phyloP scores from a whole-genome alignment of 306 rosid genomes.

The Cicer yamashitae region DNA sequence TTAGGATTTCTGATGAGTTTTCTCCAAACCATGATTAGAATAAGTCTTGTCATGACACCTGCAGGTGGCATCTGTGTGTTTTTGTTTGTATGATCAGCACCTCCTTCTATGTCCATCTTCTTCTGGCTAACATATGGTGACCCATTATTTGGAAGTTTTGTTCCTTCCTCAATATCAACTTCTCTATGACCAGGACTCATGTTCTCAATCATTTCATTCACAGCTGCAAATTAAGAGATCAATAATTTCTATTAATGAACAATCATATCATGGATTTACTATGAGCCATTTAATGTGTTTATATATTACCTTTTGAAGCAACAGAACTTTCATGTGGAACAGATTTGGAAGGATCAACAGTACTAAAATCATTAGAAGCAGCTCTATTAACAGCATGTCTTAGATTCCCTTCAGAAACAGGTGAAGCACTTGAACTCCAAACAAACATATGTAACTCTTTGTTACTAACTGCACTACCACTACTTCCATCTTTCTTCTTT shows the following conservation, averaged over 20 bases:
- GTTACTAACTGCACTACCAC: conserved; percentile 46
- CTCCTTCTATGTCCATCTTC: conserved; percentile 62
- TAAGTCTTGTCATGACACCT: conserved; percentile 87
- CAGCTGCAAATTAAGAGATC: conserved; percentile 37
- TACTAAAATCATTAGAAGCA: conserved; percentile 62
- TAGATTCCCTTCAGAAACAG: conserved; percentile 80
- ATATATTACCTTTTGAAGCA: conserved; percentile 61
- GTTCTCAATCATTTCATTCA: conserved; percentile 59
- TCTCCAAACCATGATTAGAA: conserved; percentile 92
- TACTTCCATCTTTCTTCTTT: conserved; percentile 60
- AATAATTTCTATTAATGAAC: too few species aligned
- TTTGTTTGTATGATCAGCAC: conserved; percentile 43
- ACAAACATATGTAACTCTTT: conserved; percentile 94
- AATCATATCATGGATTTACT: too few species aligned
- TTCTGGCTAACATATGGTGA: conserved; percentile 71
- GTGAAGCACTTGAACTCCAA: conserved; percentile 90
- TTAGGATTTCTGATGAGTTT: conserved; percentile 92
- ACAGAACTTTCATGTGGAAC: conserved; percentile 48
- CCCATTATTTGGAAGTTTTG: conserved; percentile 49
- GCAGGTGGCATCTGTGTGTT: conserved; percentile 83
- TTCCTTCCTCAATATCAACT: conserved; percentile 60
- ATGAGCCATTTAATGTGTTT: too few species aligned
- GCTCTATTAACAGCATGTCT: conserved; percentile 68
- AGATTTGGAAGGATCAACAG: conserved; percentile 62
- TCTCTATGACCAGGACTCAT: conserved; percentile 72